Conservation (phyloP, 2,329 filamentous ascomycete genomes). For the Aspergillus transmontanensis region DNA sequence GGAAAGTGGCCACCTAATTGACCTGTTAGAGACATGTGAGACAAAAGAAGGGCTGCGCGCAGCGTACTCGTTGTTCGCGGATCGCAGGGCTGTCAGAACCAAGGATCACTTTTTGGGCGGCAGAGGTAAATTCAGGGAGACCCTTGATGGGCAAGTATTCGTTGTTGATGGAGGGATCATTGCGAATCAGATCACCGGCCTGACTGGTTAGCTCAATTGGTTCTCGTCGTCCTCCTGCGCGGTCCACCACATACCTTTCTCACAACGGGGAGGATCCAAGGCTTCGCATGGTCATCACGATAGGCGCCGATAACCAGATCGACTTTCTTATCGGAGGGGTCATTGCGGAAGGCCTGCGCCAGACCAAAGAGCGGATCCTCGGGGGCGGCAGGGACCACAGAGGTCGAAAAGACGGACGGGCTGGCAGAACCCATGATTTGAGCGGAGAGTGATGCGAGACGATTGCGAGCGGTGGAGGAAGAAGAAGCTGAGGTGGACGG, state of each 20-base stretch:
- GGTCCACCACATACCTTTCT: conserved; percentile 69
- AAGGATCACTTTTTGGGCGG: conserved; percentile 87
- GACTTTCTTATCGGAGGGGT: conserved; percentile 77
- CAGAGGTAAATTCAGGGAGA: conserved; percentile 79
- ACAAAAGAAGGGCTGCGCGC: background rate
- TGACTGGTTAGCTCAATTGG: conserved; percentile 42
- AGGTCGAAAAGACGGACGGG: conserved; percentile 71
- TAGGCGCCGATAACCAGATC: conserved; percentile 96
- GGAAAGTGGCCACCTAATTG: conserved; percentile 67
- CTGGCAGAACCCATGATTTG: conserved; percentile 68
- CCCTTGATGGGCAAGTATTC: conserved; percentile 98
- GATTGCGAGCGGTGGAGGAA: conserved; percentile 26
- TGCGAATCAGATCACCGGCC: conserved; percentile 87
- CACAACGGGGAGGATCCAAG: conserved; percentile 94
- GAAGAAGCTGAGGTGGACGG: conserved; percentile 11
- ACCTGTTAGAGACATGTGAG: conserved; percentile 2
- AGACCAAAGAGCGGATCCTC: conserved; percentile 95
- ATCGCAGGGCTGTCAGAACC: conserved; percentile 79
- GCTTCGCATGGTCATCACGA: conserved; percentile 91
- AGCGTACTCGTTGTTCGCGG: conserved; percentile 71
- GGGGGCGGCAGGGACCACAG: conserved; percentile 82
- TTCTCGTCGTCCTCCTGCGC: conserved; percentile 5
- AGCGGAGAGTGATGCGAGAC: conserved; percentile 37
- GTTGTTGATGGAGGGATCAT: conserved; percentile 90
- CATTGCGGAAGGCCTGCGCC: conserved; percentile 83